Base-by-base conservation (phyloP, 495 filamentous ascomycete species). In the Pyrenula massariospora region DNA sequence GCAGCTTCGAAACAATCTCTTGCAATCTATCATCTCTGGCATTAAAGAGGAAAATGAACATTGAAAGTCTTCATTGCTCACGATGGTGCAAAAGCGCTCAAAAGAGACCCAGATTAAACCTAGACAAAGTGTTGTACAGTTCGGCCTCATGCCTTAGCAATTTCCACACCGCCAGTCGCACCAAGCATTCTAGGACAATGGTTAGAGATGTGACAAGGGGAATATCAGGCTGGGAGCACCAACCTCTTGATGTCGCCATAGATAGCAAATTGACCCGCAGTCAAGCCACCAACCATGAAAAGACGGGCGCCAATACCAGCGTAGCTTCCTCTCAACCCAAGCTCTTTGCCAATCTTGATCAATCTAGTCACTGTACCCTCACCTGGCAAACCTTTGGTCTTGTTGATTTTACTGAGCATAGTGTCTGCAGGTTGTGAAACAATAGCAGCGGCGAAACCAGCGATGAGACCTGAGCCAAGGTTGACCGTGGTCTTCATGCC, bases 401-500 rank as follows among this genome's bases (percentile, higher is more conserved):
- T 98, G 88, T 98, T 98, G 83, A 98, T 98, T 84, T 97, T 97
- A 78, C 80, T 86, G 65, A 98, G 84, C 93, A 97, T 97, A 68
- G 93, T 98, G 73, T 97, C 93, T 68, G 93, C 93, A 65, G 93
- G 92, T 77, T 98, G 93, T 50, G 93, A 97, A 65, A 98, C 85
- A 70, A 96, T 64, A 67, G 93, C 93, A 61, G 93, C 93, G 60
- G 93, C 92, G 77, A 98, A 92, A 88, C 93, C 92, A 68, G 93
- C 93, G 64, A 96, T 83, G 63, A 97, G 83, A 86, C 93, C 93
- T 65, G 87, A 86, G 59, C 92, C 91, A 57, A 98, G 82, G 83
- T 98, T 98, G 78, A 91, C 83, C 69, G 71, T 77, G 61, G 93
- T 98, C 79, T 96, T 89, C 60, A 76, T 70, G 63, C 77, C 78